Base-by-base conservation (phyloP, 108 stramenopile species). In the Cylindrotheca closterium region DNA sequence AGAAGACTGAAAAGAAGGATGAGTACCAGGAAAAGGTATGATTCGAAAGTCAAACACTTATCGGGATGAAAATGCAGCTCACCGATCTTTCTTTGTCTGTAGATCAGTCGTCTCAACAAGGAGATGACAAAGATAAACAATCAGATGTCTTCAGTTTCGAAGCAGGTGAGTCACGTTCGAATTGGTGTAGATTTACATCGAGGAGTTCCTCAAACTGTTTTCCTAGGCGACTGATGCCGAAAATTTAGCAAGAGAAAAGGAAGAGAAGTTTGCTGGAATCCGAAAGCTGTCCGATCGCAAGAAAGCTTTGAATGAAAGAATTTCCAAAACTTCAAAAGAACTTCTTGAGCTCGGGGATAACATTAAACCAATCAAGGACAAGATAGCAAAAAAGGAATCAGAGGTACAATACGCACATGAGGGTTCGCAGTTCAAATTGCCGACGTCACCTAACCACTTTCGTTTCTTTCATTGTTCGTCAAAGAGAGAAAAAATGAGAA, bases 71-170 rank as follows among this genome's bases (percentile, higher is more conserved):
- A 59, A 19, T 4, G 58, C 34, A 34, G 49, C 30, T 63, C 46
- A 23, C 61, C n/a, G 7, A 31, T 23, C 55, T 42, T 54, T 4
- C 10, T 60, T 10, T 4, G 54, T 31, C 17, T 33, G 24, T 37
- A 67, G 51, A 88, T 87, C 48, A 81, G 71, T 46, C 70, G 60
- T 37, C 57, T 87, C n/a, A 91, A 94, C 64, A 83, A 81, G 50
- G 86, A 94, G 55, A 62, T 75, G 58, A 70, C 75, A 17, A 19
- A 49, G 1, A 17, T 93, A 25, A 90, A 90, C 58, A 74, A 79
- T 34, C 58, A 56, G 2, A 63, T 80, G 30, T 42, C 26, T 26
- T n/a, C 8, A 27, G 51, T 64, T 8, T 51, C 63, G 17, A 28
- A 29, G 17, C 51, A 34, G 46, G 63, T 64, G 53, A 1, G 63